phyloP scores from a whole-genome alignment of 2,329 filamentous ascomycete species.

The Colletotrichum aenigma region DNA sequence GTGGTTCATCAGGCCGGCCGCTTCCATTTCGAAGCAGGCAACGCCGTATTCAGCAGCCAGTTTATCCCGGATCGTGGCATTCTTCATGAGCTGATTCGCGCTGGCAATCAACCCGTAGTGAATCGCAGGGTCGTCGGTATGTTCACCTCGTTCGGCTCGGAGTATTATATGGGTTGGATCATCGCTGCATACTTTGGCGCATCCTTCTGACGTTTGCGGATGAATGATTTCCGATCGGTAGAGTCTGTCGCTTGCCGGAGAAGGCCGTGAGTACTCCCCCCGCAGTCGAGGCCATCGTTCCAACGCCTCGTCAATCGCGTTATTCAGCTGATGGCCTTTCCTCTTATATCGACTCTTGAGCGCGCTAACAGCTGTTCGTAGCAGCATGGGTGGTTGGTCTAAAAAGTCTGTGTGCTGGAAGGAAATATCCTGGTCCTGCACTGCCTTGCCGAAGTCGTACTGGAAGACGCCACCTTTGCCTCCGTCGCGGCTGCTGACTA shows the following conservation, averaged over 20 bases:
- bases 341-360: conserved; percentile 3
- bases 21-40: conserved; percentile 32
- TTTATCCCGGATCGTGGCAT: conserved; percentile 31
- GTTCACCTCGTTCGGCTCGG: neutral
- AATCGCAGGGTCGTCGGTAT: neutral
- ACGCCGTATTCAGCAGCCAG: accelerated
- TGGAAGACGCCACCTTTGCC: conserved; percentile 14
- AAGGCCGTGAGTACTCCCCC: neutral
- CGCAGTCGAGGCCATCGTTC: neutral
- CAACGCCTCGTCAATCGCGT: conserved; percentile 7
- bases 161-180: neutral
- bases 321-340: neutral
- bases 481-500: conserved; percentile 1
- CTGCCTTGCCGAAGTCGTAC: conserved; percentile 18
- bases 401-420: conserved; percentile 10
- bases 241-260: too few species aligned
- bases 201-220: too few species aligned
- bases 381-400: neutral
- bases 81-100: conserved; percentile 39
- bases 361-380: neutral
- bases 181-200: neutral
- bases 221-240: too few species aligned
- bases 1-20: conserved; percentile 26
- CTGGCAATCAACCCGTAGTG: conserved; percentile 34
- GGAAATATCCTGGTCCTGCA: neutral